Evolutionary conservation across 306 rosid species (phyloP).

Genomic region (Gastrolobium bilobum): DNA sequence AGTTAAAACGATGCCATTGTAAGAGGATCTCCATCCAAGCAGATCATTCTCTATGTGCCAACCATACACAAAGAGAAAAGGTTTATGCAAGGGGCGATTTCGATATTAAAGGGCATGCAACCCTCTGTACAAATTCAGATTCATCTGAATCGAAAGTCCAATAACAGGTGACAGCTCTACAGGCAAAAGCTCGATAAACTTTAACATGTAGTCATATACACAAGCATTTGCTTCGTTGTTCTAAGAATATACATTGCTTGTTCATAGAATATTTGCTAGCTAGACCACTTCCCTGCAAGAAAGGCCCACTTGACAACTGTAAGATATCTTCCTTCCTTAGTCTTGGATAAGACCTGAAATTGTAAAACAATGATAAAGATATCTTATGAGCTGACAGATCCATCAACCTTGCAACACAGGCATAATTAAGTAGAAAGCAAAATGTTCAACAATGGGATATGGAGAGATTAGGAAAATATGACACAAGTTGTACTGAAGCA

Average conservation of each 20-base stretch:
- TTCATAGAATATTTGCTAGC: slow-evolving; percentile 41
- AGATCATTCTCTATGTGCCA: neutral
- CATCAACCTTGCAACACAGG: slow-evolving; percentile 52
- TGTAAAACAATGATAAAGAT: slow-evolving; percentile 40
- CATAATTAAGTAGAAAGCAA: slow-evolving; percentile 35
- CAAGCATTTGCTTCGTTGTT: slow-evolving; percentile 44
- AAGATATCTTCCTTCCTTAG: slow-evolving; percentile 41
- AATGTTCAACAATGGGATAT: neutral
- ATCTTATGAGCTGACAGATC: slow-evolving; percentile 39
- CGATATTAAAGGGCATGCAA: no score
- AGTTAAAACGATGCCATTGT: neutral
- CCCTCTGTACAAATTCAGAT: slow-evolving; percentile 44
- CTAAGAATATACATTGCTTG: slow-evolving; percentile 62
- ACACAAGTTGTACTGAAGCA: slow-evolving; percentile 32
- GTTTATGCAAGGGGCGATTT: no score
- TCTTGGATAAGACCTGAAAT: slow-evolving; percentile 26
- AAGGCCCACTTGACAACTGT: slow-evolving; percentile 35
- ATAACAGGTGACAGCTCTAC: slow-evolving; percentile 1
- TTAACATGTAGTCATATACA: slow-evolving; percentile 24
- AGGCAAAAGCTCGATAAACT: neutral
- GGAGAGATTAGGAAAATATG: slow-evolving; percentile 32
- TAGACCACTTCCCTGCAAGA: slow-evolving; percentile 38
- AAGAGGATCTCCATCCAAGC: neutral
- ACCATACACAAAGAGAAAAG: neutral
- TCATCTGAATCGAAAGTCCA: slow-evolving; percentile 23